A percentile compares a stretch with the other conserved stretches of the same genome.
These are phyloP conservation scores for Rhizopogon rudus DNA, from an alignment of 768 basidiomycete species.

Conservation along the genomic window DNA sequence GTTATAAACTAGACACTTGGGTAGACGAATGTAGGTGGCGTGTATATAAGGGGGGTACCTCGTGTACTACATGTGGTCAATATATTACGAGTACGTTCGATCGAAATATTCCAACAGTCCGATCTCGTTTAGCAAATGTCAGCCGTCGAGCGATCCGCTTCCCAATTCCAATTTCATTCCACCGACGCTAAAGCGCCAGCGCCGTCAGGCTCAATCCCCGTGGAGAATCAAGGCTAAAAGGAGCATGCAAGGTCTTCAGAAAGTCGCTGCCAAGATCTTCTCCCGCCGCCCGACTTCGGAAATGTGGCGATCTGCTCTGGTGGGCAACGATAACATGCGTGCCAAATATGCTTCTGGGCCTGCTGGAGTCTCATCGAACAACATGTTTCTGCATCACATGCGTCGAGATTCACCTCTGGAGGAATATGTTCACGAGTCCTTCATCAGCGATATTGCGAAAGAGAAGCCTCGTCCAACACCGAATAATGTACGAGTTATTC, in stretches of 20 bases:
- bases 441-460: background rate
- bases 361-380: background rate
- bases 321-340: background rate
- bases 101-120: background rate
- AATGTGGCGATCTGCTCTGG: background rate
- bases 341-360: background rate
- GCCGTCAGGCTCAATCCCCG: background rate
- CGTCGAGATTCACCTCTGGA: background rate
- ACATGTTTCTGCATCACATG: background rate
- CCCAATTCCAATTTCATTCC: constrained; percentile 3
- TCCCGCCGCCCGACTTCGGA: background rate
- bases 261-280: background rate
- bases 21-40: too few relatives aligned
- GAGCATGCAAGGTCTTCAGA: background rate
- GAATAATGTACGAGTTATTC: background rate
- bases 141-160: constrained; percentile 3
- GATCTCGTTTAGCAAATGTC: background rate
- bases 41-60: too few relatives aligned
- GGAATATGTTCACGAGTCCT: background rate
- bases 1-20: too few relatives aligned
- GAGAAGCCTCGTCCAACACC: background rate
- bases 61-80: too few relatives aligned
- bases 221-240: background rate
- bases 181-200: background rate
- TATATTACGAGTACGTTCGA: too few relatives aligned